Evolutionary conservation across 306 rosid genomes (phyloP), one percentile per base, ranked within the genome.

Genomic region (Trifolium pratense): DNA sequence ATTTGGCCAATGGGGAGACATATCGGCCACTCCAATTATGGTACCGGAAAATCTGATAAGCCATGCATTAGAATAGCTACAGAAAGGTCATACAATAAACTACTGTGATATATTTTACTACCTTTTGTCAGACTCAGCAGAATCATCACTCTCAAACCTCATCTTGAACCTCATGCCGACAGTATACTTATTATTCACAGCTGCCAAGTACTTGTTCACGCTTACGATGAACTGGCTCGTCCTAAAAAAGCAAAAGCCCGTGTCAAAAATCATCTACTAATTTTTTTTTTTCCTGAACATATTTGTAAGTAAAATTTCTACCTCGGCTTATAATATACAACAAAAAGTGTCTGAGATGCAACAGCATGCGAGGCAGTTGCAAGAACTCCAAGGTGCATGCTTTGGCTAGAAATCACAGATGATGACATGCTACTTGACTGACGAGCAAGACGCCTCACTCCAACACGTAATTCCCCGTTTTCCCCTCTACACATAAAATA

Each of bases 331-430:
- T 94, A 88, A 77, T 84, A 94, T 20, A 94, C 97, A 8, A 86
- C 80, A 46, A 94, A 94, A 52, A 84, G 81, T 66, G 96, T 94
- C 73, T 83, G 88, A 53, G 97, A 87, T 20, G 88, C 71, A 80
- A 90, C 92, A 65, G 99, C 97, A 79, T 94, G 97, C 23, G 96
- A 90, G 63, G 99, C 99, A 69, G 99, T 94, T 53, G 97, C 99
- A 17, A 94, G 96, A 78, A 94, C 96, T 72, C 99, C 99, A 20
- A 88, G 78, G 82, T 91, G 97, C 99, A 94, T 94, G 85, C 97
- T 94, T 74, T 91, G 97, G 72, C 96, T 86, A 18, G 99, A 94
- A 60, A 94, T 87, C 73, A 91, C 99, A 9, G 99, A 94, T 29
- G 97, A 82, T 1, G 99, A 89, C 95, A 94, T 88, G 88, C 81